Conservation (phyloP, 495 filamentous ascomycete species). For the Aspergillus hancockii region DNA sequence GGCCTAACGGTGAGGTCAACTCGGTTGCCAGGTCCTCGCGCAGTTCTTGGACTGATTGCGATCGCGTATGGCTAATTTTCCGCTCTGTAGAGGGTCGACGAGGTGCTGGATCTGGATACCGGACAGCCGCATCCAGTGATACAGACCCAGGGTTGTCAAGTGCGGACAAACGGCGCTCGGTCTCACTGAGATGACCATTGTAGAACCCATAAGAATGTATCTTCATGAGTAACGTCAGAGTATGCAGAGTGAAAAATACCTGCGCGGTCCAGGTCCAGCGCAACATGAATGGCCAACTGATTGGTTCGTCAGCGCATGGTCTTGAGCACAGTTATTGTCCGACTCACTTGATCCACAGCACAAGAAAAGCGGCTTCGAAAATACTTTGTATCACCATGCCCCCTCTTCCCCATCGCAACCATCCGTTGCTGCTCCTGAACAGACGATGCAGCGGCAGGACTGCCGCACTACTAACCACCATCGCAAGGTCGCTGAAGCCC, state of each 20-base stretch:
- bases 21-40: slow-evolving; percentile 89
- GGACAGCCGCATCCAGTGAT: slow-evolving; percentile 67
- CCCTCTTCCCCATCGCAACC: slow-evolving; percentile 69
- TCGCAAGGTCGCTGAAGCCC: slow-evolving; percentile 76
- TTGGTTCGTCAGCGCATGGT: slow-evolving; percentile 22
- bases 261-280: slow-evolving; percentile 94
- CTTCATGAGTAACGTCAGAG: slow-evolving; percentile 92
- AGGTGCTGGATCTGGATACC: slow-evolving; percentile 67
- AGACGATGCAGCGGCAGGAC: slow-evolving; percentile 74
- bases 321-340: not conserved
- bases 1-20: slow-evolving; percentile 83
- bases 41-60: slow-evolving; percentile 60
- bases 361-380: slow-evolving; percentile 77
- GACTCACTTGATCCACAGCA: slow-evolving; percentile 75
- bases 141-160: slow-evolving; percentile 77
- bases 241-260: slow-evolving; percentile 90
- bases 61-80: slow-evolving; percentile 32
- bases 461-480: slow-evolving; percentile 75
- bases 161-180: slow-evolving; percentile 70
- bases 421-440: slow-evolving; percentile 54
- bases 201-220: slow-evolving; percentile 99
- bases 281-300: slow-evolving; percentile 79
- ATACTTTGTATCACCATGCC: slow-evolving; percentile 82
- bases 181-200: slow-evolving; percentile 91
- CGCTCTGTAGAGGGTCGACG: slow-evolving; percentile 35